These are phyloP conservation scores for Smittium mucronatum DNA, from an alignment of 371 early-diverging fungal species.

Conservation along the genomic window DNA sequence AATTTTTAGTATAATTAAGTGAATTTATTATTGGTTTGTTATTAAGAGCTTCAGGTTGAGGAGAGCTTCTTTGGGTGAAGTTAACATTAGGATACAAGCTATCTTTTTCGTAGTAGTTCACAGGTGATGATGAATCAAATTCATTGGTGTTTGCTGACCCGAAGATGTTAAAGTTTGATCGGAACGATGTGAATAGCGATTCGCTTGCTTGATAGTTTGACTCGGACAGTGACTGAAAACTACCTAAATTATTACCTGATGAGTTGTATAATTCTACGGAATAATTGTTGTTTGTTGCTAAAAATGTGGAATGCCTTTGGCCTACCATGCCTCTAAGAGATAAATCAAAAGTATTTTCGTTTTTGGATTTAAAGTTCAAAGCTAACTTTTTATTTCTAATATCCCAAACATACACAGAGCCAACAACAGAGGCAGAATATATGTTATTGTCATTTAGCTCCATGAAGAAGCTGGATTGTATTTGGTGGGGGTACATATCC, in stretches of 20 bases:
- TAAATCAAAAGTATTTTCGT: conserved; percentile 14
- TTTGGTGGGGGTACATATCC: conserved; percentile 17
- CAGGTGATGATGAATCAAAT: no score
- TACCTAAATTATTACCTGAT: conserved; percentile 23
- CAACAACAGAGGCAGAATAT: conserved; percentile 22
- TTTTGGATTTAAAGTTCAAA: conserved; percentile 15
- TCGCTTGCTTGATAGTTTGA: not conserved
- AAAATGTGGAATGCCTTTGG: conserved; percentile 24
- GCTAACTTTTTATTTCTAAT: conserved; percentile 21
- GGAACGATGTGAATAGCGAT: not conserved
- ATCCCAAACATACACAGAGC: conserved; percentile 30
- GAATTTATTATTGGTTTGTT: not conserved
- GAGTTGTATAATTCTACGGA: conserved; percentile 33
- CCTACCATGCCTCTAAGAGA: conserved; percentile 22
- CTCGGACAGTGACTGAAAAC: not conserved
- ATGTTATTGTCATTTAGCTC: conserved; percentile 23
- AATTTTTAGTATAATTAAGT: not conserved
- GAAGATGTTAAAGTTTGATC: not conserved
- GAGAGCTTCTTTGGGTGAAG: not conserved
- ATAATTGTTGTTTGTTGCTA: conserved; percentile 23
- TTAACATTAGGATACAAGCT: no score
- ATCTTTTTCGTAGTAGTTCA: no score
- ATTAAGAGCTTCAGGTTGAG: not conserved
- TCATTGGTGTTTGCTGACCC: no score
- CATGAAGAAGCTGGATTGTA: conserved; percentile 20